Evolutionary conservation across 495 filamentous ascomycete genomes (phyloP), one percentile per base, ranked within the genome.

Genomic region (Extremus antarcticus): DNA sequence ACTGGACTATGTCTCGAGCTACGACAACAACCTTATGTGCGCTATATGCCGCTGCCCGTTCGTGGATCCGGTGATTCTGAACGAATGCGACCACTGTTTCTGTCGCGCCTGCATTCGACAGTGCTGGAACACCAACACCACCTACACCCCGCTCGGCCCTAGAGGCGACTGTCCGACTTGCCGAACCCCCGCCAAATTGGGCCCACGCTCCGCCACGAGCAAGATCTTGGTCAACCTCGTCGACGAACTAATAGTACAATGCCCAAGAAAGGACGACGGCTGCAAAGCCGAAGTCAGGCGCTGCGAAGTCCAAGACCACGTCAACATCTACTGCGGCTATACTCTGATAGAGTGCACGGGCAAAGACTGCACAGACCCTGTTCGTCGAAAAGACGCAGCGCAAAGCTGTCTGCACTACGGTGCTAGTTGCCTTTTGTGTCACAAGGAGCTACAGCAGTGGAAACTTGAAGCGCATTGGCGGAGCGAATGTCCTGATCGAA

Each of bases 21-120:
- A 84, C 55, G 88, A 94, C 68, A 78, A 83, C 56, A 87, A 90
- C 57, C 77, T 94, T 17, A 78, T 88, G 68, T 95, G 88, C 59
- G 78, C 87, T 9, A 89, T 95, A 52, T 95, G 88, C 66, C 85
- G 82, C 57, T 81, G 80, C 24, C 79, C 88, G 13, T 85, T 90
- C 50, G 71, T 88, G 35, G 68, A 79, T 16, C 87, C 88, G 0
- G 73, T 87, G n/a, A 81, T 79, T 41, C 78, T 89, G 20, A 67
- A 74, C 53, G 59, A 62, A 22, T 95, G 88, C 64, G 86, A 83
- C 50, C 83, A 86, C 66, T 74, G 80, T 25, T 94, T 94, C 71
- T 94, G 88, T 67, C 72, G 74, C 32, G 75, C 74, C 45, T 95
- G 88, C 62, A 73, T 92, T 56, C 71, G 76, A 19, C 61, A 65